Base-by-base conservation (phyloP, 23 red algal genomes). In the Porphyridium purpureum region DNA sequence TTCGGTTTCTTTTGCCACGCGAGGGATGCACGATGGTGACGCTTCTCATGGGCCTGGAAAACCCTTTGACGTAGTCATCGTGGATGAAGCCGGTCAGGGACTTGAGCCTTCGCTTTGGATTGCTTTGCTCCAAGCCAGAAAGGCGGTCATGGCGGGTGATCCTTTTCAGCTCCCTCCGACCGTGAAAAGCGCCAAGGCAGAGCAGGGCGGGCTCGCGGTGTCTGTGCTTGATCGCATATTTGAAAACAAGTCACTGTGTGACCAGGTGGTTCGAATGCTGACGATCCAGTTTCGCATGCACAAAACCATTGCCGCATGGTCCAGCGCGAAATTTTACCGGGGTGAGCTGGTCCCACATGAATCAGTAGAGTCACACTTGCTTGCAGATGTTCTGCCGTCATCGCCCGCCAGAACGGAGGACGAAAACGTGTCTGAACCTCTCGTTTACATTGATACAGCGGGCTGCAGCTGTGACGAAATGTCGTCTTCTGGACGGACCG, bases 241-340 rank as follows among this genome's bases (percentile, higher is more conserved):
- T 15, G 29, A 31, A 1, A 14, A 31, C 57, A 46, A n/a, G n/a
- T n/a, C 23, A 8, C 44, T 36, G 17, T 31, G 27, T 5, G 29
- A 31, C 5, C 17, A 4, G 1, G 33, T 64, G 3, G 59, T 64
- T 15, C 21, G 33, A 30, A 38, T 36, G n/a, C 33, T 64, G 19
- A 28, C 44, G 5, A 36, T 36, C 27, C 59, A 64, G 49, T 64
- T 42, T 24, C 59, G 59, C 27, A 64, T 64, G 59, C 27, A 64
- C 49, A 29, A 14, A 15, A 21, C 7, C 0, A 64, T 64, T 14
- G 36, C 29, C 21, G 31, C 31, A 21, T 64, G 59, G 59, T 5
- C 41, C 11, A 35, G 14, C 14, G 29, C 15, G 5, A 36, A 9
- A 4, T 35, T 64, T 31, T 64, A 64, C 49, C 14, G 31, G 19